Evolutionary conservation across 2,329 filamentous ascomycete genomes (phyloP).

Genomic region (Botryotinia convoluta): DNA sequence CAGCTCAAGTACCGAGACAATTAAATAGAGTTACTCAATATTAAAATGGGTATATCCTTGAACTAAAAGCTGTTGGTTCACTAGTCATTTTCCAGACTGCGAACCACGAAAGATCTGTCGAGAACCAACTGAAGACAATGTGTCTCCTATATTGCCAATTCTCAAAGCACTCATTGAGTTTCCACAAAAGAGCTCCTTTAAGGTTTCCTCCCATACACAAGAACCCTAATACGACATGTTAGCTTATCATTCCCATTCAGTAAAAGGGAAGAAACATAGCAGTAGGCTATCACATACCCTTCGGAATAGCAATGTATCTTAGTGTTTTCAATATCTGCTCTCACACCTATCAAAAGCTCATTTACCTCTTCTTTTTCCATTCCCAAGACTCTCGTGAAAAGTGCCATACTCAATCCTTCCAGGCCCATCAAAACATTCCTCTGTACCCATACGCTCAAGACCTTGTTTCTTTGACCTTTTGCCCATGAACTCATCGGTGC

Average conservation of each 20-base stretch:
- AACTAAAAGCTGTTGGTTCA: background rate
- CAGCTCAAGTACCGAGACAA: background rate
- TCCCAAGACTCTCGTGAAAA: slow-evolving; percentile 31
- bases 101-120: background rate
- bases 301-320: slow-evolving; percentile 22
- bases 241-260: background rate
- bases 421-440: slow-evolving; percentile 28
- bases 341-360: slow-evolving; percentile 27
- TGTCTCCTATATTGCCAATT: background rate
- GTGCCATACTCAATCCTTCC: slow-evolving; percentile 25
- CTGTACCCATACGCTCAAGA: slow-evolving; percentile 28
- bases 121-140: background rate
- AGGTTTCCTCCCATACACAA: slow-evolving; percentile 13
- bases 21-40: background rate
- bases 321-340: slow-evolving; percentile 22
- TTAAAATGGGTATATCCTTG: background rate
- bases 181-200: background rate
- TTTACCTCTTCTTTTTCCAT: slow-evolving; percentile 34
- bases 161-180: background rate
- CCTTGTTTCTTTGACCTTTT: slow-evolving; percentile 32
- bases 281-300: background rate
- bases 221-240: background rate
- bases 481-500: slow-evolving; percentile 34
- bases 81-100: background rate
- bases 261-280: too few species aligned